Base-by-base conservation (phyloP, 2,329 filamentous ascomycete genomes). In the Aspergillus tamarii region DNA sequence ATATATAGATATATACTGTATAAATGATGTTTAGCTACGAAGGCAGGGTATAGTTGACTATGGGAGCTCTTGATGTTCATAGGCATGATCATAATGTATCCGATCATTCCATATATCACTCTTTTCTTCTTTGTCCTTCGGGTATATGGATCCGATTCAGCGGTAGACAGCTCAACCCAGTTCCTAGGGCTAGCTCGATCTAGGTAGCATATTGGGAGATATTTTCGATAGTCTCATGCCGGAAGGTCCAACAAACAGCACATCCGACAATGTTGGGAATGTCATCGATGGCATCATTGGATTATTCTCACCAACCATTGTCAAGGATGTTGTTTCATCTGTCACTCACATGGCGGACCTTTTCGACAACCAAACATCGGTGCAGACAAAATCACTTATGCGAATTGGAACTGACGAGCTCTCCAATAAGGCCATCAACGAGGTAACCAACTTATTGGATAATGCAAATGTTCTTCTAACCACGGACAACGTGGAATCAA, bases 1-100 rank as follows among this genome's bases (percentile, higher is more conserved):
- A 19, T 16, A 19, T 16, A 8, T 41, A n/a, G 7, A 19, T n/a
- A 41, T n/a, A 41, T 41, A 9, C 39, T 41, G 5, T n/a, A n/a
- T 2, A 19, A 3, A 41, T 19, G 3, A 3, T 4, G 39, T 41
- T 1, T 10, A 41, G 3, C 0, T 1, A 3, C 7, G 0, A 41
- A 9, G 7, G 7, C 0, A 41, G 16, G 39, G 8, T 41, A 9
- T n/a, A n/a, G 16, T 41, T 41, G 2, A 4, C 36, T 10, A n/a
- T 8, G 7, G 36, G 16, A 8, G 16, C 8, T 19, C 8, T 19
- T 41, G 16, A 19, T 41, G 36, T 1, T 2, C 16, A 41, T 19
- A 19, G 2, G 0, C 14, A 41, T 19, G 16, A 19, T 19, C 39
- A 41, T 7, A 41, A 41, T 41, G 39, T 41, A 41, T 41, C 3